Percentiles rank a stretch among this genome's conserved stretches.
Evolutionary conservation across 441 rosid genomes (phyloP).

Genomic region (Theobroma grandiflorum): DNA sequence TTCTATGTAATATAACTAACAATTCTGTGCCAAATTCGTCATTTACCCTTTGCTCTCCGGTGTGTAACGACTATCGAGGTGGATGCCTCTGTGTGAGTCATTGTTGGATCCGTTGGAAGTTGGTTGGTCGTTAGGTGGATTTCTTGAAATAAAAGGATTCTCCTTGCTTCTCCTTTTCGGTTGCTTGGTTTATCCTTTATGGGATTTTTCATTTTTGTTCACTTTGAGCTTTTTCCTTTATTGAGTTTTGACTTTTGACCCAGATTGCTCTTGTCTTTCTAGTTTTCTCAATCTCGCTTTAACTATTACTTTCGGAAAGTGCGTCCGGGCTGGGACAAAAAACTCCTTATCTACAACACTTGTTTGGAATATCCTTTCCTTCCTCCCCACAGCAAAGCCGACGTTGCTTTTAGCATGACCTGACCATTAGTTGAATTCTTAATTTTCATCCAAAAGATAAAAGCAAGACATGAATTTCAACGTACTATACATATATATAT

Average conservation of each 20-base stretch:
- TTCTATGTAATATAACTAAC: no score
- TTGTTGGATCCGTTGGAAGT: conserved; percentile 27
- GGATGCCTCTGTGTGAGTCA: background rate
- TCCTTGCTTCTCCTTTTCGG: background rate
- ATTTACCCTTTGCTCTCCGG: no score
- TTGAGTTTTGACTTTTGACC: background rate
- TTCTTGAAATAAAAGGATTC: conserved; percentile 44
- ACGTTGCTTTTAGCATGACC: background rate
- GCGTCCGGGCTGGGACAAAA: background rate
- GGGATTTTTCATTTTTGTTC: background rate
- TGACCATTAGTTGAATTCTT: background rate
- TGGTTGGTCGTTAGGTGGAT: conserved; percentile 37
- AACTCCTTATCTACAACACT: background rate
- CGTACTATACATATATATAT: no score
- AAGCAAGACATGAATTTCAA: no score
- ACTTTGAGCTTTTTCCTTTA: background rate
- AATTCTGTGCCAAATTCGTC: no score
- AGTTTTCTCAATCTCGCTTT: background rate
- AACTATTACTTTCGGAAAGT: conserved; percentile 9
- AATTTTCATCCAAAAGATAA: background rate
- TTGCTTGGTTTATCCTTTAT: background rate
- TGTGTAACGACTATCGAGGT: background rate
- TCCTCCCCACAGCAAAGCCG: background rate
- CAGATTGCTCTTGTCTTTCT: background rate
- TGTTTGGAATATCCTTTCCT: conserved; percentile 24